A percentile compares a stretch with the other conserved stretches of the same genome.
Evolutionary conservation across 2,329 filamentous ascomycete genomes (phyloP).

Genomic region (Arthroderma sp.): DNA sequence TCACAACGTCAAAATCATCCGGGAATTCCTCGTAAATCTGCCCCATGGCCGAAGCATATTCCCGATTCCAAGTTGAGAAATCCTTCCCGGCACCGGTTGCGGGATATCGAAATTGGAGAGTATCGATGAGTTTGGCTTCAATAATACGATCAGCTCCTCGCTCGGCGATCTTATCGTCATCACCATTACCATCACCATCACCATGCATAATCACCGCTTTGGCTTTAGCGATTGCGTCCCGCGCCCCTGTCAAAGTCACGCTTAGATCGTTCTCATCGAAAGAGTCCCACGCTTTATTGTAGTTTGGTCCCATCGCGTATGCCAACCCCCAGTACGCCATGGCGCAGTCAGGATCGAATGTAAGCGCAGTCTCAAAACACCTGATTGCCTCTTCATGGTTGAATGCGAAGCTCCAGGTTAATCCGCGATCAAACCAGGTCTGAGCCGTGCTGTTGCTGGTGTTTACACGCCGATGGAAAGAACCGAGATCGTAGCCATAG

Average conservation of each 20-base stretch:
- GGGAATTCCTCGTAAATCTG: constrained; percentile 39
- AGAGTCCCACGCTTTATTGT: constrained; percentile 60
- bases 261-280: constrained; percentile 49
- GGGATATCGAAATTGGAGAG: constrained; percentile 51
- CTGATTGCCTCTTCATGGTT: constrained; percentile 58
- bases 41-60: constrained; percentile 50
- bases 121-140: constrained; percentile 51
- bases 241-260: constrained; percentile 33
- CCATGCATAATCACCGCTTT: constrained; percentile 22
- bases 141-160: constrained; percentile 16
- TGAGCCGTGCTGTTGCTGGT: constrained; percentile 42
- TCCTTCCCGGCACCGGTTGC: constrained; percentile 36
- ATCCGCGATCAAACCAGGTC: constrained; percentile 56
- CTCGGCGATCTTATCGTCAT: too few species aligned
- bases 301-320: constrained; percentile 57
- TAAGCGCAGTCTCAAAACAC: constrained; percentile 31
- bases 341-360: constrained; percentile 25
- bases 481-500: constrained; percentile 43
- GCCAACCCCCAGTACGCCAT: constrained; percentile 39
- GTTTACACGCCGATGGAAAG: constrained; percentile 42
- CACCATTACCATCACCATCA: too few species aligned
- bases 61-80: constrained; percentile 42
- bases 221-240: constrained; percentile 30
- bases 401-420: constrained; percentile 64
- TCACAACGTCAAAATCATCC: constrained; percentile 49